A percentile compares a stretch with the other conserved stretches of the same genome.
These are phyloP conservation scores for Piper betle DNA, from an alignment of 164 flowering plant genomes.

Conservation along the genomic window DNA sequence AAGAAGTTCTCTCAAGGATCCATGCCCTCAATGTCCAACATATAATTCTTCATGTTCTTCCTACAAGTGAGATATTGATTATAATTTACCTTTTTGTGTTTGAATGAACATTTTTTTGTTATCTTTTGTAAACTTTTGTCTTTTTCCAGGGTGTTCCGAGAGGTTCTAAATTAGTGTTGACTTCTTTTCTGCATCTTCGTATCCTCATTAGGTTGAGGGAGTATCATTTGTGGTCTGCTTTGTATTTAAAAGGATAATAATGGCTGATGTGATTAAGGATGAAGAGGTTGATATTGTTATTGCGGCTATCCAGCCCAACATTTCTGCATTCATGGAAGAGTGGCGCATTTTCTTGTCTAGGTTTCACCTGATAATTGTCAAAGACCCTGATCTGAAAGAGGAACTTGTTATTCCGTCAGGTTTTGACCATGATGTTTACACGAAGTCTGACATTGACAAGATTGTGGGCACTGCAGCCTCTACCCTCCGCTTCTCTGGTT, in stretches of 20 bases:
- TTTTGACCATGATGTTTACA: conserved; percentile 47
- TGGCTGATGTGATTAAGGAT: conserved; percentile 43
- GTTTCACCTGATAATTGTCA: conserved; percentile 68
- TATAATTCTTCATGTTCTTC: conserved; percentile 59
- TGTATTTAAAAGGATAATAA: conserved; percentile 13
- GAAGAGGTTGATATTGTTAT: conserved; percentile 80
- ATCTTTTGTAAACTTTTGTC: conserved; percentile 4
- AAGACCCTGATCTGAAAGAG: conserved; percentile 62
- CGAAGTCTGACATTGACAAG: conserved; percentile 53
- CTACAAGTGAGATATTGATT: conserved; percentile 68
- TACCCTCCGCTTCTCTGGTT: conserved; percentile 56
- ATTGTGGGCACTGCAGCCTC: conserved; percentile 33
- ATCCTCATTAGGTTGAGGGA: not conserved
- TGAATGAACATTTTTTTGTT: no score
- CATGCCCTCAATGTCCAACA: conserved; percentile 46
- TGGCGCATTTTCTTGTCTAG: conserved; percentile 65
- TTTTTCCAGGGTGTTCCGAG: conserved; percentile 71
- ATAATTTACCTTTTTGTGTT: conserved; percentile 11
- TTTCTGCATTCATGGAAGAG: conserved; percentile 64
- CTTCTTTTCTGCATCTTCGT: not conserved
- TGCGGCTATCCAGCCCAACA: conserved; percentile 56
- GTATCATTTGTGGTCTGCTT: not conserved
- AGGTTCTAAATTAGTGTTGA: conserved; percentile 23
- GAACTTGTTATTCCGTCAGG: conserved; percentile 71
- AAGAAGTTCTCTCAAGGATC: conserved; percentile 48